These are phyloP conservation scores for Russula sp. DNA, from an alignment of 768 basidiomycete genomes.

Conservation along the genomic window DNA sequence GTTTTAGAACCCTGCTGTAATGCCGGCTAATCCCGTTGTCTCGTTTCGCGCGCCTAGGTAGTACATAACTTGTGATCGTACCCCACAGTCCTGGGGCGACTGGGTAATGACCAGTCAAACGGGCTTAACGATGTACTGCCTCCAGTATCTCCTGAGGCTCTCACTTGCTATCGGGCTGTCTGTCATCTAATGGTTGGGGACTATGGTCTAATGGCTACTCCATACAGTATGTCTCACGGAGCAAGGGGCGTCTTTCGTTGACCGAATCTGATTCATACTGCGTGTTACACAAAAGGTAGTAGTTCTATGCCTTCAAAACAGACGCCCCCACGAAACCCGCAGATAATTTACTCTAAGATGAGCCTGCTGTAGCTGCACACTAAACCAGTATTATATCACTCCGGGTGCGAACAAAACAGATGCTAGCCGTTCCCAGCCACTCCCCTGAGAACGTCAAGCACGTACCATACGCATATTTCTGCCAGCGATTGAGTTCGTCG, in stretches of 20 bases:
- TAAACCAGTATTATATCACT: no score
- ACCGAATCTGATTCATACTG: background rate
- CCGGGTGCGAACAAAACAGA: no score
- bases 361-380: no score
- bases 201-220: background rate
- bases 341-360: background rate
- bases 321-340: background rate
- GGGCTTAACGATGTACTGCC: background rate
- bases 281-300: background rate
- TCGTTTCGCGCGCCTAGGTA: no score
- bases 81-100: background rate
- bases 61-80: no score
- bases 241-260: background rate
- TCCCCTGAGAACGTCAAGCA: constrained; percentile 10
- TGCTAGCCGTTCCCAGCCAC: background rate
- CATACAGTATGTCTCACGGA: background rate
- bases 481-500: constrained; percentile 90
- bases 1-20: no score
- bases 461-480: constrained; percentile 77
- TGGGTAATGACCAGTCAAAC: no score
- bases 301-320: background rate
- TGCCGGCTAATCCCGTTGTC: no score
- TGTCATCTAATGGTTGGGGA: background rate
- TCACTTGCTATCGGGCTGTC: background rate
- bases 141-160: background rate